Conservation (phyloP, 805 yeast genomes). For the Lachancea sp. region DNA sequence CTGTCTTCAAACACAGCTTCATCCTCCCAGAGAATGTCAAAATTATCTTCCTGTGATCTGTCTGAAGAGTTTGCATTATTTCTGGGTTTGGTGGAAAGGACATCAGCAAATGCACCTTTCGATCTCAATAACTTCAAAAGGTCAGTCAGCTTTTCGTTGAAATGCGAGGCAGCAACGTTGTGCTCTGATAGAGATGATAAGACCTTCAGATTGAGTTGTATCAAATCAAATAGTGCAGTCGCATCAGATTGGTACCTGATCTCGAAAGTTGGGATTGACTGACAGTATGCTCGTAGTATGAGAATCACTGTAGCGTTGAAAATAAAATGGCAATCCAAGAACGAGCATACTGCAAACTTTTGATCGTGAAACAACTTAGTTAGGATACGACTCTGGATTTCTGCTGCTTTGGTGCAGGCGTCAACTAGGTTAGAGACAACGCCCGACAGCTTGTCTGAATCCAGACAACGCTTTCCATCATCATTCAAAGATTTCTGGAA, state of each 20-base stretch:
- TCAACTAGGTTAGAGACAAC: slow-evolving; percentile 8
- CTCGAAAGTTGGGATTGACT: background rate
- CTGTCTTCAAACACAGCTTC: too few species aligned
- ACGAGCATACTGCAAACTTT: slow-evolving; percentile 15
- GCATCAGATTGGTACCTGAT: slow-evolving; percentile 8
- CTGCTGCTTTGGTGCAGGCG: slow-evolving; percentile 18
- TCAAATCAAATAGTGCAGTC: slow-evolving; percentile 10
- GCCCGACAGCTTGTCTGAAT: slow-evolving; percentile 7
- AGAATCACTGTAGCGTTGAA: slow-evolving; percentile 16
- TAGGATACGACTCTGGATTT: slow-evolving; percentile 15
- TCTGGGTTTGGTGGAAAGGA: too few species aligned
- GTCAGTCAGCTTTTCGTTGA: slow-evolving; percentile 3
- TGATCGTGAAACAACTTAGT: slow-evolving; percentile 14
- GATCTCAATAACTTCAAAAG: too few species aligned
- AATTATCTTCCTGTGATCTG: too few species aligned
- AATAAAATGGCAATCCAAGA: slow-evolving; percentile 18
- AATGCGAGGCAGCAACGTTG: slow-evolving; percentile 14
- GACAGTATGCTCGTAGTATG: slow-evolving; percentile 15
- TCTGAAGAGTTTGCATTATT: too few species aligned
- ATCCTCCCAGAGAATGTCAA: too few species aligned
- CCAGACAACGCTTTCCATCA: slow-evolving; percentile 7
- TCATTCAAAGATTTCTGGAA: slow-evolving; percentile 10
- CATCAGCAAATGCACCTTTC: too few species aligned
- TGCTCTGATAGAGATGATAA: slow-evolving; percentile 14
- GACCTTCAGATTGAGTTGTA: slow-evolving; percentile 12